These are phyloP conservation scores for Aeschynomene evenia DNA, from an alignment of 306 rosid genomes.

Conservation along the genomic window DNA sequence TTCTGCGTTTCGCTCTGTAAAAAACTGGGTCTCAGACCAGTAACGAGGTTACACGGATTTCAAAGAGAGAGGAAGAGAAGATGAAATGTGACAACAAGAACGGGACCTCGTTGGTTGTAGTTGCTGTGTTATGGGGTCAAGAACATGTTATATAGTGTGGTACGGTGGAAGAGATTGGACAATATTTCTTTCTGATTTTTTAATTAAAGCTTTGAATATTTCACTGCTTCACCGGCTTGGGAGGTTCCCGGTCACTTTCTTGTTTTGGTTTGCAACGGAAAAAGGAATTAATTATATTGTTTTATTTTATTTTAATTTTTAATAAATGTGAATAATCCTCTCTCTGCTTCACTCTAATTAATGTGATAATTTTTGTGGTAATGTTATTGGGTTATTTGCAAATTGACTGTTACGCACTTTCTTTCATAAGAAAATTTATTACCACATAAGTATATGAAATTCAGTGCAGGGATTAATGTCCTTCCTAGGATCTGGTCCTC, in stretches of 20 bases:
- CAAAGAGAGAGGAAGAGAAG: neutral
- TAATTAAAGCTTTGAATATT: neutral
- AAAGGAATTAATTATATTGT: no score
- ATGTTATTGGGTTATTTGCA: no score
- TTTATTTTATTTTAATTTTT: no score
- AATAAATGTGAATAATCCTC: no score
- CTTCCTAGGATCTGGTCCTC: no score
- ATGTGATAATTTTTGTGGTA: neutral
- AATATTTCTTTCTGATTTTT: no score
- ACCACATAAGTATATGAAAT: no score
- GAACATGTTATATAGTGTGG: constrained; percentile 29
- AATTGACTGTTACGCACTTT: no score
- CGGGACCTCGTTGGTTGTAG: constrained; percentile 5
- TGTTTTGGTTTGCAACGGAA: no score
- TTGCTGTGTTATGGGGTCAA: neutral
- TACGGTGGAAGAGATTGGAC: neutral
- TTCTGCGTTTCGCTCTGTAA: constrained; percentile 7
- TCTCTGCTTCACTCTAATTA: neutral
- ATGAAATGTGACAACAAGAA: neutral
- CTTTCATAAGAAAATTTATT: no score
- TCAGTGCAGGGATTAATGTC: no score
- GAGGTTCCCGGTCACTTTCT: neutral
- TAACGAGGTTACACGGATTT: neutral
- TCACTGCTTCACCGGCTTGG: neutral
- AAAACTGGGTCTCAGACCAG: neutral